Base-by-base conservation (phyloP, 2,329 filamentous ascomycete genomes). In the Chrysoporthe deuterocubensis region DNA sequence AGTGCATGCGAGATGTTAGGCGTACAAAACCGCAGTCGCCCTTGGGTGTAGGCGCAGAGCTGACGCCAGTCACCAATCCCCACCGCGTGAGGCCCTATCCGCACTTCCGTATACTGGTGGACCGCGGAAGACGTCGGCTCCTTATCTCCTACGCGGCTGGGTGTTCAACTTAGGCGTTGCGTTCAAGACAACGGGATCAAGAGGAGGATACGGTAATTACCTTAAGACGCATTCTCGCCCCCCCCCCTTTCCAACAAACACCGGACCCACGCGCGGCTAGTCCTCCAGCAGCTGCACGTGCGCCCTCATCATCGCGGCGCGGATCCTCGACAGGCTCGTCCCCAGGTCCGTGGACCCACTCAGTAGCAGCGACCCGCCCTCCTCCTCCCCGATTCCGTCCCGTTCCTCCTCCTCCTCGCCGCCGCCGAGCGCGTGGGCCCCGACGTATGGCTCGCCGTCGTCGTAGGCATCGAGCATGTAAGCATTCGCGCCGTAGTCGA, bases 211-310 rank as follows among this genome's bases (percentile, higher is more conserved):
- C 6, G 18, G 21, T 59, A 43, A 13, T 4, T 44, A 59, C 37
- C 57, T 59, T 40, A 37, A 37, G 4, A 21, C 37, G 11, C 37
- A 26, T 21, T 21, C 16, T 40, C 18, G 5, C 16, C 54, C 8
- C n/a, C 8, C 6, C 26, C 26, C 26, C 26, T 26, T 26, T 26
- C 26, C 26, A 26, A 26, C 26, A 26, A 26, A 26, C 26, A 26
- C 26, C 26, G 26, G 26, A 26, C 26, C 26, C 26, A 26, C 26
- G 26, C 26, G 26, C 26, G 26, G 6, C 34, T 37, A 61, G 8
- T 46, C 43, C 59, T 61, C 59, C 7, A 61, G 42, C 2, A 46
- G 26, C 43, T 61, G 59, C 43, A 61, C 59, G 8, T 61, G n/a
- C 13, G 59, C 59, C 21, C 34, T 32, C 59, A 61, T 61, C 59